Evolutionary conservation across 2,329 filamentous ascomycete species (phyloP), one percentile per base, ranked within the genome.

Genomic region (Aspergillus glaucus): DNA sequence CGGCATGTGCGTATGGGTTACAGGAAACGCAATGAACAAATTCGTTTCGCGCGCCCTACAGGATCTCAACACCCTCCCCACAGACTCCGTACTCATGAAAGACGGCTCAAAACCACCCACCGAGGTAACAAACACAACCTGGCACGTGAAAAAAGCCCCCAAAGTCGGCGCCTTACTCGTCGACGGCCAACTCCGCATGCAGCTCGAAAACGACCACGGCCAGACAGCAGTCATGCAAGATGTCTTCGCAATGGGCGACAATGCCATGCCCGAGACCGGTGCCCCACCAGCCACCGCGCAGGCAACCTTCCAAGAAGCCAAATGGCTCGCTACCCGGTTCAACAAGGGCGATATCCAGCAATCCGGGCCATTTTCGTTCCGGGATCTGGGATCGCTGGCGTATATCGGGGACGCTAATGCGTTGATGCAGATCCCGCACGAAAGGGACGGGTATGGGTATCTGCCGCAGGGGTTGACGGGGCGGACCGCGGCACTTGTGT

Each of bases 1-100:
- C 1, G 79, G 79, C 1, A 80, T 83, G 78, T 79, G 70, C 48
- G 79, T 83, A 8, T 84, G 80, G 80, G 77, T 70, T 12, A 70
- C 67, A 0, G 67, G 67, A 1, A 70, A 68, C 26, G 58, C 63
- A 2, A 66, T 67, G 65, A 65, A 65, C 40, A 61, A 62, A 37
- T 61, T 70, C 17, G 47, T 70, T 28, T 53, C 55, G 6, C 28
- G 63, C 5, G 53, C 60, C 1, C 53, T 69, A 2, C 49, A 60
- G 36, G 55, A 62, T 19, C 58, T 72, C 14, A 56, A 64, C 3
- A 50, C 55, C 3, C 69, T 70, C 41, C 72, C 71, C 0, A 41
- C 49, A 0, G 39, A 57, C 2, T 71, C 65, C 3, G 62, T 65
- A 0, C 34, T 57, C 5, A 49, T 66, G 40, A 61, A 62, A 19